These are phyloP conservation scores for Saccharomycopsis selenospora DNA, from an alignment of 805 yeast genomes.

Conservation along the genomic window DNA sequence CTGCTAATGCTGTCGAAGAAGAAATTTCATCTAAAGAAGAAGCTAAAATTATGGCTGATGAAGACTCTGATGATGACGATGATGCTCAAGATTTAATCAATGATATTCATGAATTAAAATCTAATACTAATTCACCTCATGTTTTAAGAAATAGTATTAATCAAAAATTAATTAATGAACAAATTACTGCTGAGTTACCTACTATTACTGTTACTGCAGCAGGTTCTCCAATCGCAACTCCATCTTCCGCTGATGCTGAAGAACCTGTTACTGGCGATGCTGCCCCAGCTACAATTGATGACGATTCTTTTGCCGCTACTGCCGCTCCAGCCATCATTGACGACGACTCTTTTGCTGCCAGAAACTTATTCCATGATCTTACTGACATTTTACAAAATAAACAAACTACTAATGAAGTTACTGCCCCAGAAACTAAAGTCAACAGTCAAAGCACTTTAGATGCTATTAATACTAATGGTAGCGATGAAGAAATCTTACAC, in stretches of 20 bases:
- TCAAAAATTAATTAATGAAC: neutral
- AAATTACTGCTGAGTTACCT: too few relatives aligned
- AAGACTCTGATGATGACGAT: neutral
- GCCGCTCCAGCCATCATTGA: slow-evolving; percentile 5
- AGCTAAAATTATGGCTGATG: neutral
- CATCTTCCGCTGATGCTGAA: neutral
- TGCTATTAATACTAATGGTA: slow-evolving; percentile 6
- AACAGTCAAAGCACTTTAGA: slow-evolving; percentile 11
- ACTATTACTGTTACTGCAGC: slow-evolving; percentile 13
- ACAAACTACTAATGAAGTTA: neutral
- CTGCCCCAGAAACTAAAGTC: neutral
- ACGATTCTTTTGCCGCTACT: slow-evolving; percentile 6
- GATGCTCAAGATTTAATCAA: slow-evolving; percentile 13
- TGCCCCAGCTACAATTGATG: slow-evolving; percentile 2
- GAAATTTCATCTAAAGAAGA: neutral
- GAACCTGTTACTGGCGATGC: neutral
- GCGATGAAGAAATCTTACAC: slow-evolving; percentile 13
- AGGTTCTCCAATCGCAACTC: neutral
- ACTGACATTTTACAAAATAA: slow-evolving; percentile 3
- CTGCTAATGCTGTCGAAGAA: neutral
- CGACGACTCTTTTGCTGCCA: neutral
- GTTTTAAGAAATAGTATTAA: neutral
- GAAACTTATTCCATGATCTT: slow-evolving; percentile 4
- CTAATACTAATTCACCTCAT: neutral
- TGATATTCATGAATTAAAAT: slow-evolving; percentile 10